Conservation (phyloP, 164 flowering plant species). For the Macadamia tetraphylla region DNA sequence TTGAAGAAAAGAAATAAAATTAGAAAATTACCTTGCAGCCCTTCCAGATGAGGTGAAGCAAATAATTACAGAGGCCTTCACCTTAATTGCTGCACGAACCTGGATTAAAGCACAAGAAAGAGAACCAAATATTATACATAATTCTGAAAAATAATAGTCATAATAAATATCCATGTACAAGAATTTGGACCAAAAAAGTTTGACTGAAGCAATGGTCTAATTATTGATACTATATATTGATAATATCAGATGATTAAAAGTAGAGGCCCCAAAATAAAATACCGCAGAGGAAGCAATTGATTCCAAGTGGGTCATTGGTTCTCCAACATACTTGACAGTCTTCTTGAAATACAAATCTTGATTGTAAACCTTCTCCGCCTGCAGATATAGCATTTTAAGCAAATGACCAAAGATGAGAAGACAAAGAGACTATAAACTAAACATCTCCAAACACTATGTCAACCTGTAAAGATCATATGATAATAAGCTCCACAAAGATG, state of each 20-base stretch:
- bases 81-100: slow-evolving; percentile 88
- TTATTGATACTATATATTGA: slow-evolving; percentile 1
- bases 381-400: slow-evolving; percentile 17
- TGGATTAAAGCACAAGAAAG: slow-evolving; percentile 16
- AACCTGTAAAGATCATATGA: neutral
- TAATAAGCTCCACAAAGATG: neutral
- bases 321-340: slow-evolving; percentile 75
- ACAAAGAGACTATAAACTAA: too few species aligned
- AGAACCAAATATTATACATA: neutral
- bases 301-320: slow-evolving; percentile 91
- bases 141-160: neutral
- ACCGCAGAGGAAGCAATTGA: slow-evolving; percentile 97
- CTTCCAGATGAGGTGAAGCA: slow-evolving; percentile 89
- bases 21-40: slow-evolving; percentile 71
- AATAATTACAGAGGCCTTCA: slow-evolving; percentile 81
- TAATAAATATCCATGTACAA: too few species aligned
- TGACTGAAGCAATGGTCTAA: neutral
- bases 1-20: neutral
- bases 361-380: slow-evolving; percentile 96
- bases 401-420: neutral
- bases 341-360: slow-evolving; percentile 81
- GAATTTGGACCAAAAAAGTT: neutral
- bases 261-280: slow-evolving; percentile 12
- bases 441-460: too few species aligned
- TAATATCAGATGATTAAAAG: neutral